Evolutionary conservation across 2,329 filamentous ascomycete genomes (phyloP), one percentile per base, ranked within the genome.

Genomic region (Alternaria dauci): DNA sequence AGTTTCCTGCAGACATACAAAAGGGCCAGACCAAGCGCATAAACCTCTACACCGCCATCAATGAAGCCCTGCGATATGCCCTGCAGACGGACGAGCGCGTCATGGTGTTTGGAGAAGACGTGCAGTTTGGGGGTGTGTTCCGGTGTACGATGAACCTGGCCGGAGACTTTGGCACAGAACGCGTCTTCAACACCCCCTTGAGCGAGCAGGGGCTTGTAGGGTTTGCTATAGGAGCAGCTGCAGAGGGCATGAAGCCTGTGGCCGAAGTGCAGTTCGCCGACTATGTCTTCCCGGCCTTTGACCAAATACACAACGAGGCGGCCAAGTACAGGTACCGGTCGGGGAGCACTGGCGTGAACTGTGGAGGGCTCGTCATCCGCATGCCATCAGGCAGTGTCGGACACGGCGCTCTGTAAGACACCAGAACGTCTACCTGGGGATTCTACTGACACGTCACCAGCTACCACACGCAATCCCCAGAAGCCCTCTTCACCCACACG

Each of bases 221-320:
- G 0, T 98, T 98, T 74, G 95, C 90, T 11, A 93, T 98, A 68
- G 95, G 95, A 2, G 88, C 90, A 36, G 94, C 94, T 0, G 92
- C 92, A 7, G 91, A 97, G 81, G 94, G 94, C 25, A 93, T 97
- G 91, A 90, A 91, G 58, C 93, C 95, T 0, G 87, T 98, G 25
- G 94, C 94, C 0, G 95, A 99, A 82, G 93, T 97, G 56, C 94
- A 97, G 77, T 97, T 97, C 74, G 94, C 94, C 60, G 94, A 97
- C 76, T 97, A 97, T 76, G 89, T 97, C 55, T 97, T 89, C 76
- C 94, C 94, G 3, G 93, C 94, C 0, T 97, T 96, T 72, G 93
- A 97, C 74, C 93, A 97, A 81, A 86, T 97, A 32, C 93, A 97
- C 73, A 97, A 97, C 72, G 93, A 97, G 80, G 93, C 92, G 0